Conservation (phyloP, 2,329 filamentous ascomycete genomes). For the Xylariales sp. region DNA sequence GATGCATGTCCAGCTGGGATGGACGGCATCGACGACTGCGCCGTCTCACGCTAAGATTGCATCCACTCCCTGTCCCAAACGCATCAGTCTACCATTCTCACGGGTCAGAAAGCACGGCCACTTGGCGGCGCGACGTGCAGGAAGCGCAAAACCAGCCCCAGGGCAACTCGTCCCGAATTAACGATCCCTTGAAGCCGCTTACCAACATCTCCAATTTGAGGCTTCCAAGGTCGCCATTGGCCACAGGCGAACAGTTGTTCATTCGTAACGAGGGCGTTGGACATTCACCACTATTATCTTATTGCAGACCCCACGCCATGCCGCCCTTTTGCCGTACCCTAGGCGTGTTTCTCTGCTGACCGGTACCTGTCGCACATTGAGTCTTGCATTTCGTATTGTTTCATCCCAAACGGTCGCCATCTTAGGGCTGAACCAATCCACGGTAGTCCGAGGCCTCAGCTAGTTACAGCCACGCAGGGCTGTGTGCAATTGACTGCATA, state of each 20-base stretch:
- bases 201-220: too few species aligned
- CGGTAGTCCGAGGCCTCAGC: conserved; percentile 10
- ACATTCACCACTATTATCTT: too few species aligned
- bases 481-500: conserved; percentile 7
- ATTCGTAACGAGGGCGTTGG: too few species aligned
- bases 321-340: too few species aligned
- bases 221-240: too few species aligned
- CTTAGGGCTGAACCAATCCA: not conserved
- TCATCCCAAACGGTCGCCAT: not conserved
- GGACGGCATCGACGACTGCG: conserved; percentile 1
- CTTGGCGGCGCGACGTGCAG: not conserved
- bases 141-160: too few species aligned
- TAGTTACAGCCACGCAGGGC: conserved; percentile 12
- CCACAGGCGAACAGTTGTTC: too few species aligned
- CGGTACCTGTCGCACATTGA: not conserved
- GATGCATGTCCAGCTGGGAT: conserved; percentile 2
- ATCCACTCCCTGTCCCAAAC: not conserved
- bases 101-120: not conserved
- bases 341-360: not conserved
- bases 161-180: too few species aligned
- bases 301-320: too few species aligned
- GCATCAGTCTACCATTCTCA: not conserved
- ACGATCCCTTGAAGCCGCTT: too few species aligned
- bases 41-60: conserved; percentile 6
- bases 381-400: not conserved